Base-by-base conservation (phyloP, 805 yeast genomes). In the Candida lessepsii region DNA sequence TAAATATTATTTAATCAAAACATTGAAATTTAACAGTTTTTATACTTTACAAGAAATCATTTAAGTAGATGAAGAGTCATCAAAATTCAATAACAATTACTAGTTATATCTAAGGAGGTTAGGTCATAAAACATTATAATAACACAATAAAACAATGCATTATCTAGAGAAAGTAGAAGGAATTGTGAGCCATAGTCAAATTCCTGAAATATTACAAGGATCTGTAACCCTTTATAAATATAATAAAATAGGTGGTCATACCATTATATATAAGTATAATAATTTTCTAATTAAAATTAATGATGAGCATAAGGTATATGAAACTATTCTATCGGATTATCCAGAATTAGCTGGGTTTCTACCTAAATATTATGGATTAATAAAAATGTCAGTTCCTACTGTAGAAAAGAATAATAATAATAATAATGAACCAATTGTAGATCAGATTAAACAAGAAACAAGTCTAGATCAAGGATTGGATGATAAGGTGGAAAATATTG, bases 261-360 rank as follows among this genome's bases (percentile, higher is more conserved):
- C 97, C 0, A 97, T 97, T 1, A 89, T 93, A 25, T 93, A 91
- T 66, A 77, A 91, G 48, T 93, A 93, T 57, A 84, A 95, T 4
- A 86, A 81, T 50, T 98, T 97, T 0, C 96, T 93, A 13, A 93
- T 98, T 61, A 93, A 93, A 61, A 69, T 95, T 45, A 87, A 89
- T 45, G 73, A 96, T 42, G 99, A 93, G 56, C 87, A 93, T 62
- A 65, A 71, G 46, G 90, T 96, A 84, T 93, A 93, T 61, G 99
- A 93, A 59, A 80, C 82, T 4, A 82, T 93, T 33, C 18, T 20
- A 3, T 14, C 18, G 1, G 98, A 93, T 62, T 96, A 88, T 60
- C 81, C 83, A 16, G 90, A 83, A 37, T 67, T 93, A 29, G 70
- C 89, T 42, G 71, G 73, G 47, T 93, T 86, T 61, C 85, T 93